Evolutionary conservation across 2,329 filamentous ascomycete species (phyloP).

Genomic region (Xylaria sp.): DNA sequence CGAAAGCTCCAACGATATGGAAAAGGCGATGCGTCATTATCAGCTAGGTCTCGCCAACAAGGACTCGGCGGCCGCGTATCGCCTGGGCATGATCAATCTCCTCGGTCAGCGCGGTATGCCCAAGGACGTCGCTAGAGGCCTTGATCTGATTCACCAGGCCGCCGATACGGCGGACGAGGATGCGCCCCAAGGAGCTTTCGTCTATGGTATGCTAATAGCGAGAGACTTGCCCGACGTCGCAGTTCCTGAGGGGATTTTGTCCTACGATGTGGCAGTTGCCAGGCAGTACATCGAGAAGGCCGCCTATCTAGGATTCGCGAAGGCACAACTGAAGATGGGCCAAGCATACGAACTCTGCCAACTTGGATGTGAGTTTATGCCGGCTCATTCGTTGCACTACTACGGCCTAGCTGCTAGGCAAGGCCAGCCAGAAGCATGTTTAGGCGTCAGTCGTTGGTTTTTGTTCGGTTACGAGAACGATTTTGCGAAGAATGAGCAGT

Average conservation of each 20-base stretch:
- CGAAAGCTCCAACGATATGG: constrained; percentile 91
- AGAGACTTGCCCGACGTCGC: constrained; percentile 91
- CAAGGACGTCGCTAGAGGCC: constrained; percentile 80
- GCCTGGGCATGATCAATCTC: constrained; percentile 96
- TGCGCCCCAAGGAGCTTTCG: constrained; percentile 93
- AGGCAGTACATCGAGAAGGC: constrained; percentile 95
- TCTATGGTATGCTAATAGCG: constrained; percentile 93
- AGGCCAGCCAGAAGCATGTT: constrained; percentile 91
- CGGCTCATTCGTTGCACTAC: constrained; percentile 92
- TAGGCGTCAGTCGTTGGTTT: constrained; percentile 99
- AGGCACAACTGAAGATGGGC: constrained; percentile 97
- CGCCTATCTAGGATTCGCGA: constrained; percentile 93
- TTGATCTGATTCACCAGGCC: constrained; percentile 84
- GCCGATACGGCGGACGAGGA: constrained; percentile 94
- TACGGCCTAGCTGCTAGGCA: constrained; percentile 92
- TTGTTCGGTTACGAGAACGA: constrained; percentile 92
- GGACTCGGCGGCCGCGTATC: constrained; percentile 87
- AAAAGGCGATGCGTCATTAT: constrained; percentile 92
- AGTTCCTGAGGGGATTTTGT: constrained; percentile 76
- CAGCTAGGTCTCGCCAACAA: constrained; percentile 79
- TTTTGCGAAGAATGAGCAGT: constrained; percentile 94
- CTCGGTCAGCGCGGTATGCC: constrained; percentile 91
- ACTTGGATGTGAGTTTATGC: constrained; percentile 93
- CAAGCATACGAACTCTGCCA: constrained; percentile 95
- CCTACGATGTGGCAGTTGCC: constrained; percentile 77